phyloP scores from a whole-genome alignment of 768 basidiomycete species.

The Hygrophorus russula region DNA sequence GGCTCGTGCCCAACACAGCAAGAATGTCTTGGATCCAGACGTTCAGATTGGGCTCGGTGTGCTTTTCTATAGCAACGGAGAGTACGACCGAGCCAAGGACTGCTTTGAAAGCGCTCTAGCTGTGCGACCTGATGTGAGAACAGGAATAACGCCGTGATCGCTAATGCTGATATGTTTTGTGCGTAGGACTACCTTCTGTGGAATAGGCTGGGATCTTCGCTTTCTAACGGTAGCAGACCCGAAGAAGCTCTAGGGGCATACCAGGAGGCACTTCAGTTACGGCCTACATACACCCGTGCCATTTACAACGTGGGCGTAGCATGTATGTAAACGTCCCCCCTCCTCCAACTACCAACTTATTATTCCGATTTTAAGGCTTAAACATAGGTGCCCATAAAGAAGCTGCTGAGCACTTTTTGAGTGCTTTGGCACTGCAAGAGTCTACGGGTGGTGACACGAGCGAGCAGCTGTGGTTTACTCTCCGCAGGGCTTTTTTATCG shows the following conservation, averaged over 20 bases:
- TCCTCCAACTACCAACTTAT: neutral
- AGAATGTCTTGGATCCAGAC: constrained; percentile 71
- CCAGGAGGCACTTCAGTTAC: constrained; percentile 76
- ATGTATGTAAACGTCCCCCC: constrained; percentile 42
- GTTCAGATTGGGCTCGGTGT: constrained; percentile 91
- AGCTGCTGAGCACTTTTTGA: constrained; percentile 91
- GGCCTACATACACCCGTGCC: constrained; percentile 94
- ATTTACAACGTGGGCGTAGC: constrained; percentile 98
- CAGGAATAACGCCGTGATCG: neutral
- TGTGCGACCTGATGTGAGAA: constrained; percentile 49
- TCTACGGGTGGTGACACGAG: constrained; percentile 59
- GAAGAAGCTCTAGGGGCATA: constrained; percentile 91
- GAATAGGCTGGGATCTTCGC: constrained; percentile 90
- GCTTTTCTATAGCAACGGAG: constrained; percentile 78
- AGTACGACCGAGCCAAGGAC: constrained; percentile 85
- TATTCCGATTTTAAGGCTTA: constrained; percentile 43
- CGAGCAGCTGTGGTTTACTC: constrained; percentile 82
- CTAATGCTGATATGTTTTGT: constrained; percentile 1
- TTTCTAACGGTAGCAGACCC: constrained; percentile 90
- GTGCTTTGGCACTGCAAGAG: constrained; percentile 74
- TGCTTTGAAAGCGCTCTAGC: constrained; percentile 87
- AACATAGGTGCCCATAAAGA: constrained; percentile 95
- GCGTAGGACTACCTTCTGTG: constrained; percentile 80
- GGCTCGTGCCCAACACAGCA: constrained; percentile 71
- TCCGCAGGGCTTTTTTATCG: constrained; percentile 66